Evolutionary conservation across 441 rosid genomes (phyloP), one percentile per base, ranked within the genome.

Genomic region (Kokia cookei): DNA sequence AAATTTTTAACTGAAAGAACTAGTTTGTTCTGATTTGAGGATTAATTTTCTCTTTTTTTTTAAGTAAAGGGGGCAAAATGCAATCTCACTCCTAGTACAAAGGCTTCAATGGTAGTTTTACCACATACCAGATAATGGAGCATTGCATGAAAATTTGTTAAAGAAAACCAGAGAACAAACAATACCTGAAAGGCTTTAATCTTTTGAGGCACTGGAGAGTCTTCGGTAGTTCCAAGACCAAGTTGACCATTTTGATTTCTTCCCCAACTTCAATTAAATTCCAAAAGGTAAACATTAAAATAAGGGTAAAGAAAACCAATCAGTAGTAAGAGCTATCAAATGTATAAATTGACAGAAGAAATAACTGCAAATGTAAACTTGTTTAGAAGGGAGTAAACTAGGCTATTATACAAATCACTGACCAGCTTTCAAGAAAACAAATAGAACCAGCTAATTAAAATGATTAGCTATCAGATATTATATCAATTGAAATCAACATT

Each of bases 211-310:
- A 96, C 89, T 62, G 88, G 90, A 85, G 97, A 90, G 81, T 93
- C 98, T 78, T 91, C 97, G 4, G 81, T 87, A 79, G 84, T 89
- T 67, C 97, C 98, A 60, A 93, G 94, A 78, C 99, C 98, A 82
- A 96, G 99, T 82, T 96, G 97, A 77, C 99, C 99, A 80, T 96
- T 96, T 86, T 96, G 99, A 86, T 96, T 96, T 62, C 99, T 85
- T 72, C 99, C 99, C 99, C 98, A 96, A 76, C 99, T 96, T 82
- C 83, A 86, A 70, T 40, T 60, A 51, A 70, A 78, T 53, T 70
- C 27, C 73, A 71, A 74, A n/a, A 76, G 71, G 59, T 79, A 35
- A 54, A 47, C 45, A 14, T 66, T 75, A 42, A 73, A 57, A 32
- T 24, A 15, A 67, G 17, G 19, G 17, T 19, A 3, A 50, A n/a